A percentile compares a stretch with the other conserved stretches of the same genome.
phyloP scores from a whole-genome alignment of 2,329 filamentous ascomycete species.

The Kalaharituber pfeilii region DNA sequence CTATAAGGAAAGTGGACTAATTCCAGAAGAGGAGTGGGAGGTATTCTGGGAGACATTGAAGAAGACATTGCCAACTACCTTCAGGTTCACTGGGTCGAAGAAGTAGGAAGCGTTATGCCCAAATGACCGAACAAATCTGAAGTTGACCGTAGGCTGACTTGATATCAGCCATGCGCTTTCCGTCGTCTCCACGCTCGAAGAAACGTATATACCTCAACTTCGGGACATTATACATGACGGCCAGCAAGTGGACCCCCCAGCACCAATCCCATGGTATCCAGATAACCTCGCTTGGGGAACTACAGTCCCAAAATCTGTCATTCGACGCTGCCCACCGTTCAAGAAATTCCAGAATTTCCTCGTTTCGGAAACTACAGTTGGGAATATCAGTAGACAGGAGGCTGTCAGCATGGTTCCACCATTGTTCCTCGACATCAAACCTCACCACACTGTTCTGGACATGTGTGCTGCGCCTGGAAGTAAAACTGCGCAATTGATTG shows the following conservation, averaged over 20 bases:
- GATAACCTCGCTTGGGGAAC: constrained; percentile 93
- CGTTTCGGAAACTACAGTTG: constrained; percentile 89
- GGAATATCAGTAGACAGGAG: constrained; percentile 94
- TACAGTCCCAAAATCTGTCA: constrained; percentile 91
- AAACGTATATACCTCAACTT: constrained; percentile 81
- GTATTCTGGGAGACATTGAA: constrained; percentile 72
- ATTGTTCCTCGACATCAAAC: constrained; percentile 73
- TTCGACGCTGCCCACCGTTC: constrained; percentile 86
- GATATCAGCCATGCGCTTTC: constrained; percentile 70
- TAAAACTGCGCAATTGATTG: constrained; percentile 87
- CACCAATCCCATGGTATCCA: constrained; percentile 78
- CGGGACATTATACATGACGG: constrained; percentile 57
- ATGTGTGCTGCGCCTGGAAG: constrained; percentile 94
- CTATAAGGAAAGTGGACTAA: constrained; percentile 61
- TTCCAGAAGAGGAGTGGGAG: constrained; percentile 60
- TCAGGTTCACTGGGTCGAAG: constrained; percentile 91
- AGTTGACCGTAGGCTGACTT: too few species aligned
- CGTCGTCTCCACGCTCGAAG: constrained; percentile 74
- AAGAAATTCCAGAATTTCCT: constrained; percentile 93
- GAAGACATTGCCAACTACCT: constrained; percentile 85
- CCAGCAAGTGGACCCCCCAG: constrained; percentile 61
- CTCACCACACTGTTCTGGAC: constrained; percentile 84
- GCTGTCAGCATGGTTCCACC: constrained; percentile 98
- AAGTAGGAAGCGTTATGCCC: too few species aligned
- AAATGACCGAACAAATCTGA: too few species aligned